These are phyloP conservation scores for Saccharomyces kudriavzevii DNA, from an alignment of 805 yeast species.

Conservation along the genomic window DNA sequence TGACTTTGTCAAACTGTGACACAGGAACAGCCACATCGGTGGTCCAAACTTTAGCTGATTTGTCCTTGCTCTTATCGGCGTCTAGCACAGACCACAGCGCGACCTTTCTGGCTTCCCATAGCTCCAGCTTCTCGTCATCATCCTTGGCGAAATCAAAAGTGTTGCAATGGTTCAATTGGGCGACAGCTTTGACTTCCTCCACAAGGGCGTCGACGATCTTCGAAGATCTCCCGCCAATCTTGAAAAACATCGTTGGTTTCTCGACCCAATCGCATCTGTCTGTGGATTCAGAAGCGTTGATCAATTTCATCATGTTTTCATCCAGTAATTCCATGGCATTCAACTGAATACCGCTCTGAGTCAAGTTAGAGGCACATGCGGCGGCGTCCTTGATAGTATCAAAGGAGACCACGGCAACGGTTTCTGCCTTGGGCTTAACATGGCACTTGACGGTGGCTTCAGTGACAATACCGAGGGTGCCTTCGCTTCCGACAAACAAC, in stretches of 20 bases:
- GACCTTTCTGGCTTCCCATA: constrained; percentile 73
- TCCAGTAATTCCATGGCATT: constrained; percentile 74
- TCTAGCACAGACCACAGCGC: constrained; percentile 59
- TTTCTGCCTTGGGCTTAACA: constrained; percentile 56
- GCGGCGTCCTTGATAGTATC: constrained; percentile 65
- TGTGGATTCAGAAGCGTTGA: constrained; percentile 49
- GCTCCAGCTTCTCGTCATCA: constrained; percentile 53
- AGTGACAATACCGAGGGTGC: constrained; percentile 70
- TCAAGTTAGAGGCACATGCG: constrained; percentile 52
- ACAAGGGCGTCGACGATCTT: constrained; percentile 38
- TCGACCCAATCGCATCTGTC: constrained; percentile 46
- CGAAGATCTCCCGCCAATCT: constrained; percentile 47
- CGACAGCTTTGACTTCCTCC: constrained; percentile 41
- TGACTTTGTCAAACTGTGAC: constrained; percentile 55
- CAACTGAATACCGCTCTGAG: constrained; percentile 54
- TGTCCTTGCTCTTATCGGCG: constrained; percentile 46
- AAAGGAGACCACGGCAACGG: constrained; percentile 63
- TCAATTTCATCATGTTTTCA: constrained; percentile 59
- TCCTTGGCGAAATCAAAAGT: constrained; percentile 57
- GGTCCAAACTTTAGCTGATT: constrained; percentile 52
- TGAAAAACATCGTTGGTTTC: constrained; percentile 54
- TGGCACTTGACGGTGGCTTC: constrained; percentile 67
- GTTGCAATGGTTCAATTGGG: constrained; percentile 45
- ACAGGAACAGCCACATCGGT: constrained; percentile 83
- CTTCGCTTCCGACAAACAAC: constrained; percentile 70